These are phyloP conservation scores for Oropetium thomaeum DNA, from an alignment of 176 grass and related monocot species.

Conservation along the genomic window DNA sequence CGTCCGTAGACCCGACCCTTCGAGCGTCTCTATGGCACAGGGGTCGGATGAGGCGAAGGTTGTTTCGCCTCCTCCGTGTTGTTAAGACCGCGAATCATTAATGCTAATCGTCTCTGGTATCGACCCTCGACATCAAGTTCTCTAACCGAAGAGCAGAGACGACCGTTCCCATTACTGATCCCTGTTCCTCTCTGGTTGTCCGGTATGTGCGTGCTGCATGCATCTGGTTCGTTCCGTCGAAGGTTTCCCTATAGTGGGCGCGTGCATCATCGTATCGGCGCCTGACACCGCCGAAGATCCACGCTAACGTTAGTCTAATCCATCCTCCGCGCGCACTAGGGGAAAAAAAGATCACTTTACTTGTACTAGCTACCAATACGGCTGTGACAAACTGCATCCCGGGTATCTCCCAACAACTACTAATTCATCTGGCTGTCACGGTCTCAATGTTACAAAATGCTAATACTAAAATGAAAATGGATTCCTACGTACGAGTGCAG, in stretches of 20 bases:
- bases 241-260: slow-evolving; percentile 19
- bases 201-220: no score
- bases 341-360: not conserved
- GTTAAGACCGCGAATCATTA: no score
- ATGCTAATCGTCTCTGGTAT: no score
- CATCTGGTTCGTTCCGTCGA: slow-evolving; percentile 2
- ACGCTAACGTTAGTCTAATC: slow-evolving; percentile 26
- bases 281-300: slow-evolving; percentile 28
- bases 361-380: slow-evolving; percentile 24
- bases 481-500: not conserved
- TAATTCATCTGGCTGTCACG: slow-evolving; percentile 7
- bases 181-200: no score
- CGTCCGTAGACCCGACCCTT: no score
- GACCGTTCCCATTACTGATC: no score
- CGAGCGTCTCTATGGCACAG: no score
- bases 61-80: no score
- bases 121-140: no score
- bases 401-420: slow-evolving; percentile 16
- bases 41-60: no score
- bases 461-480: not conserved
- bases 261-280: slow-evolving; percentile 32
- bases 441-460: slow-evolving; percentile 8
- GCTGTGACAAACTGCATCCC: slow-evolving; percentile 6
- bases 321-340: not conserved
- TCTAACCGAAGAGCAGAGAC: no score